Evolutionary conservation across 1,284 basidiomycete species (phyloP).

Genomic region (Cyathus pygmaeus): DNA sequence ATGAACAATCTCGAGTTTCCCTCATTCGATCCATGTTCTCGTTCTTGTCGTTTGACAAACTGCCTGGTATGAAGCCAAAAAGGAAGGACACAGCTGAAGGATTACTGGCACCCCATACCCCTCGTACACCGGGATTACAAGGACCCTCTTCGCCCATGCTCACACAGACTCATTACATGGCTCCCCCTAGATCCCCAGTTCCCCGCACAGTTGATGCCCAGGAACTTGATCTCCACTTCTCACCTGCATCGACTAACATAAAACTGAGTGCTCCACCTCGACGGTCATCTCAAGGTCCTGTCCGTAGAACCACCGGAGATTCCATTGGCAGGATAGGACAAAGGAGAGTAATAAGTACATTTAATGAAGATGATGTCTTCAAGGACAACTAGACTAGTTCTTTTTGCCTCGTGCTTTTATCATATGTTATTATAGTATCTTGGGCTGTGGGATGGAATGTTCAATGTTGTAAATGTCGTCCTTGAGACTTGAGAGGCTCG

Average conservation of each 20-base stretch:
- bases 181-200: slow-evolving; percentile 44
- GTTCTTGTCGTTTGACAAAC: slow-evolving; percentile 48
- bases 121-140: slow-evolving; percentile 31
- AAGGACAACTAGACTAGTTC: background rate
- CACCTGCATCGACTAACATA: slow-evolving; percentile 36
- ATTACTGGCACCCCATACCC: slow-evolving; percentile 67
- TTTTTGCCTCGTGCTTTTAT: background rate
- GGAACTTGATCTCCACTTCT: slow-evolving; percentile 36
- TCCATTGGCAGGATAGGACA: background rate
- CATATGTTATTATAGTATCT: too few relatives aligned
- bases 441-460: background rate
- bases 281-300: slow-evolving; percentile 19
- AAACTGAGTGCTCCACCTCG: slow-evolving; percentile 45
- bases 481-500: too few relatives aligned
- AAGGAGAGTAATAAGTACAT: background rate
- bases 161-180: background rate
- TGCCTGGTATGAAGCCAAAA: slow-evolving; percentile 44
- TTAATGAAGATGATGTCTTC: background rate
- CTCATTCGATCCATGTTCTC: slow-evolving; percentile 74
- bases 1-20: slow-evolving; percentile 52
- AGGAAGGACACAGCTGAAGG: slow-evolving; percentile 59
- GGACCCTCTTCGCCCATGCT: slow-evolving; percentile 24
- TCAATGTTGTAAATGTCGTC: background rate
- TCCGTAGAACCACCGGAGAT: slow-evolving; percentile 26
- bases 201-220: slow-evolving; percentile 23